Percentiles rank a stretch among this genome's conserved stretches.
phyloP scores from a whole-genome alignment of 176 grass and related monocot species.

The Carex scoparia region DNA sequence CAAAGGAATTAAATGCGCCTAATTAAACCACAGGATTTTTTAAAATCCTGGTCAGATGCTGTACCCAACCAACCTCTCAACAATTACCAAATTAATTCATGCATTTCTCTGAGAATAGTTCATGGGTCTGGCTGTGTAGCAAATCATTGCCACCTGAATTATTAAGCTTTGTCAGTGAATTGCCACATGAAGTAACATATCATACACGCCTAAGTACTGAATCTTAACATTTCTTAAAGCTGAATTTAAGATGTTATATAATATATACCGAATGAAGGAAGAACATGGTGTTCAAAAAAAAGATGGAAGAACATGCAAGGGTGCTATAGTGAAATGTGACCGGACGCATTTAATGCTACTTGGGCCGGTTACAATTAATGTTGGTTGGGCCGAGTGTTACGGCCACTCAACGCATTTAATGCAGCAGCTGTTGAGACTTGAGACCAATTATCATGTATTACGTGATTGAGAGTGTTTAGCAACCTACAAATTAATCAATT shows the following conservation, averaged over 20 bases:
- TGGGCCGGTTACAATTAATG: constrained; percentile 2
- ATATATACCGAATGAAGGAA: not conserved
- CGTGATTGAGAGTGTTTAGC: no score
- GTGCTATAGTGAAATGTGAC: not conserved
- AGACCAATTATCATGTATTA: no score
- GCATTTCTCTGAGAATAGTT: not conserved
- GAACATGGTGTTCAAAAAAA: not conserved
- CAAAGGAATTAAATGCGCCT: not conserved
- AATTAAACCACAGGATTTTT: not conserved
- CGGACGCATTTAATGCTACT: constrained; percentile 3
- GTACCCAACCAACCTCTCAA: not conserved
- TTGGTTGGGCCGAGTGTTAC: not conserved
- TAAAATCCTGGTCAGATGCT: not conserved
- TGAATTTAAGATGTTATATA: not conserved
- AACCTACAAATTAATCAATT: no score
- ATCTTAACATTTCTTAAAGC: not conserved
- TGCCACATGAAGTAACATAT: not conserved
- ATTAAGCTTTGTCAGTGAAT: not conserved
- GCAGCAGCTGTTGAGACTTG: no score
- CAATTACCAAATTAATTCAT: not conserved
- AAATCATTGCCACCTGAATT: not conserved
- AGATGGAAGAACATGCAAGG: not conserved
- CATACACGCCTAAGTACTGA: not conserved
- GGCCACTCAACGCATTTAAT: not conserved
- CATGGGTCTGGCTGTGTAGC: not conserved